Percentiles rank a stretch among this genome's conserved stretches.
Evolutionary conservation across 352 stramenopile species (phyloP).

Genomic region (Nothophytophthora sp.): DNA sequence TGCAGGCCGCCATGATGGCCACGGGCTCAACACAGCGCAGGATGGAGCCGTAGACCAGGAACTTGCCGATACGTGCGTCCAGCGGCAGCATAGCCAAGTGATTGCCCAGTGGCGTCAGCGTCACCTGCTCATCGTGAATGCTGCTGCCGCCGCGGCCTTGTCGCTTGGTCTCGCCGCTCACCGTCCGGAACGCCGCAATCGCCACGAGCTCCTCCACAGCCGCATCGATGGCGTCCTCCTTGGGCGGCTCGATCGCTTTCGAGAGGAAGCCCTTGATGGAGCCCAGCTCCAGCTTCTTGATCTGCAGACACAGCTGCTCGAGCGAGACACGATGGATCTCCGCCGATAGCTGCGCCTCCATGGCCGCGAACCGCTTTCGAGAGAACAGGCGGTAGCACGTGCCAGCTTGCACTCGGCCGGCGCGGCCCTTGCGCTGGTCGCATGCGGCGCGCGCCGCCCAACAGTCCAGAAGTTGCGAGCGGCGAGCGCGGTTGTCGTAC

Average conservation of each 20-base stretch:
- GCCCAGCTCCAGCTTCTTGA: constrained; percentile 82
- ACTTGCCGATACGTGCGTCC: constrained; percentile 87
- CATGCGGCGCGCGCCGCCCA: constrained; percentile 83
- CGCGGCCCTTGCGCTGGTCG: constrained; percentile 83
- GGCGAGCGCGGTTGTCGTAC: constrained; percentile 70
- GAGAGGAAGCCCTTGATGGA: constrained; percentile 72
- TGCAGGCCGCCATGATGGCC: constrained; percentile 80
- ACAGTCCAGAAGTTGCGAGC: constrained; percentile 79
- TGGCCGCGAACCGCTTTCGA: constrained; percentile 51
- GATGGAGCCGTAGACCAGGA: constrained; percentile 88
- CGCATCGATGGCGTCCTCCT: constrained; percentile 87
- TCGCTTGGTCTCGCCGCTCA: constrained; percentile 16
- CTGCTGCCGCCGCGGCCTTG: neutral
- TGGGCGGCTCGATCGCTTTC: constrained; percentile 93
- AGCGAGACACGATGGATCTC: constrained; percentile 90
- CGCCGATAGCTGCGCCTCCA: constrained; percentile 75
- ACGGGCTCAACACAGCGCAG: constrained; percentile 83
- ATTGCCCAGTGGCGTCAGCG: constrained; percentile 93
- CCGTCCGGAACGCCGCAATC: constrained; percentile 84
- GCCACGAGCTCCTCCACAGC: constrained; percentile 91
- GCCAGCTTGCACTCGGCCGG: constrained; percentile 77
- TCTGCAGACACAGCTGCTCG: constrained; percentile 86
- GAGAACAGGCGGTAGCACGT: constrained; percentile 84
- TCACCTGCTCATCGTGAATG: constrained; percentile 51
- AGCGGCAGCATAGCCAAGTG: constrained; percentile 83